Evolutionary conservation across 108 stramenopile genomes (phyloP), one percentile per base, ranked within the genome.

Genomic region (Pseudonitzschia pungens): DNA sequence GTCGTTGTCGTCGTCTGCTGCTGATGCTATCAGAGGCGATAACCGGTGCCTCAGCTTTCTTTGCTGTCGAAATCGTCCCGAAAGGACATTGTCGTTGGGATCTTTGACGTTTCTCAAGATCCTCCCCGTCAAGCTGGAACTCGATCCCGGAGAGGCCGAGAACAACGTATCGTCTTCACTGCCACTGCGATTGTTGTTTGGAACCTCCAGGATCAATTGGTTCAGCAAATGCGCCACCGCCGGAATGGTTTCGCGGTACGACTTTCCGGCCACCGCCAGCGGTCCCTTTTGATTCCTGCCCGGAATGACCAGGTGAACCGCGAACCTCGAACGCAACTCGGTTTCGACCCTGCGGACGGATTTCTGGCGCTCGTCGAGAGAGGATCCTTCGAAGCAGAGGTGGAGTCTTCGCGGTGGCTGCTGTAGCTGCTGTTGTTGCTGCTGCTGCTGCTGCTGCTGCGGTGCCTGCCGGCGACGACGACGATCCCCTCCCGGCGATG

Each of bases 201-300:
- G 53, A 14, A 9, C 57, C 0, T 58, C 57, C 18, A 40, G 40
- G 29, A 62, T 21, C 24, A 73, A 7, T 31, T 60, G 43, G 14
- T 58, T 36, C 48, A 81, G 16, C 26, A 81, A n/a, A 52, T 70
- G 70, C 10, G 71, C 72, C 26, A 55, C 52, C 28, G 80, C 80
- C 24, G 72, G 76, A 24, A 81, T 36, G 12, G 80, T 59, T 64
- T 81, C 76, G 6, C 43, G 65, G 55, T 69, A 31, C 2, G 62
- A 65, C 45, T 64, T 52, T 32, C 70, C 80, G 12, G 71, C 76
- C 22, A 77, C 44, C 20, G 76, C 62, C 22, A 81, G 4, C 15
- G 80, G 80, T 12, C 76, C 80, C 9, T 28, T 18, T 71, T 81
- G 75, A 14, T 77, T 77, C 32, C 71, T 55, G 28, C 80, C 80